Evolutionary conservation across 768 basidiomycete species (phyloP).

Genomic region (Lentinus tigrinus): DNA sequence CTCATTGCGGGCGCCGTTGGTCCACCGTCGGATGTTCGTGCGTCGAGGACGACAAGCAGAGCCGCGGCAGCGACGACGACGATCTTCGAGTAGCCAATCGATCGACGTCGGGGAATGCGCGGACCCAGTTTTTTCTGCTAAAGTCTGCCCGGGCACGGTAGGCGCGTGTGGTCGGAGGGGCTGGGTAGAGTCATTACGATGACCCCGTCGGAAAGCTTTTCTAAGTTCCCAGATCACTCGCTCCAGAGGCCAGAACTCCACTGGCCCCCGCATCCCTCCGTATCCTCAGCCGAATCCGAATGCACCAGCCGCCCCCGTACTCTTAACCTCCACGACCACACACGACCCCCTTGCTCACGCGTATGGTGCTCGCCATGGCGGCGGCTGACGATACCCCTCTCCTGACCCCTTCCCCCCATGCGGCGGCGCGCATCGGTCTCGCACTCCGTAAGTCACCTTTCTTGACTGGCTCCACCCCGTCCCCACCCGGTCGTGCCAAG

Average conservation of each 20-base stretch:
- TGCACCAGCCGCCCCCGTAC: not conserved
- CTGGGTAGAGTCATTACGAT: conserved; percentile 9
- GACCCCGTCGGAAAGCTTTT: not conserved
- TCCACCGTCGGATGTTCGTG: too few species aligned
- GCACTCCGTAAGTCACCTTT: conserved; percentile 1
- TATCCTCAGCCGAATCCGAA: not conserved
- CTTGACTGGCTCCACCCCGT: not conserved
- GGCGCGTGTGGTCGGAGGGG: not conserved
- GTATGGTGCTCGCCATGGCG: not conserved
- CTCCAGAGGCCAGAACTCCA: conserved; percentile 13
- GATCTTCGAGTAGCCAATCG: not conserved
- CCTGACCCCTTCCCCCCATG: not conserved
- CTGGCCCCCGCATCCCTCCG: not conserved
- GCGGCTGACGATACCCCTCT: conserved; percentile 4
- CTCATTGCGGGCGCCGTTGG: too few species aligned
- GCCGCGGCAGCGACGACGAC: not conserved
- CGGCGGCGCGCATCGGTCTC: not conserved
- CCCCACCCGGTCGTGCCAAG: not conserved
- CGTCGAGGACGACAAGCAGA: too few species aligned
- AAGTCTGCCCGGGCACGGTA: not conserved
- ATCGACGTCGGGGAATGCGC: not conserved
- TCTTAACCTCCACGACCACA: not conserved
- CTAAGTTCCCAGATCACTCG: not conserved
- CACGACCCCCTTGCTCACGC: not conserved
- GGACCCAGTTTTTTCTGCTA: not conserved